These are phyloP conservation scores for Penicillium psychrofluorescens DNA, from an alignment of 495 filamentous ascomycete species.

Conservation along the genomic window DNA sequence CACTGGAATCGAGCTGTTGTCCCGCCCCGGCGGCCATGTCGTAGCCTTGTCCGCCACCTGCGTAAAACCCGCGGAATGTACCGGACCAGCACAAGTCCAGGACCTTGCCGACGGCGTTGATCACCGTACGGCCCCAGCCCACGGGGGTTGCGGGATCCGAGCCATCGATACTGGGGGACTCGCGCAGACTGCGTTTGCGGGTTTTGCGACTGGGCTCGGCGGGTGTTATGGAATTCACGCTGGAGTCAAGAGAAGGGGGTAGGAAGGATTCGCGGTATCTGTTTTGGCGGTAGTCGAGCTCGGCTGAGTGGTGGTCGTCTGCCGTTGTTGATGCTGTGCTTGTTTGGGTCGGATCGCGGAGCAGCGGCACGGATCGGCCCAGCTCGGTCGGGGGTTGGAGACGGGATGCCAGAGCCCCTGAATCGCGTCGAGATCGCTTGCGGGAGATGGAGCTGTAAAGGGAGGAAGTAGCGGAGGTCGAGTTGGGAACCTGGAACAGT, in stretches of 20 bases:
- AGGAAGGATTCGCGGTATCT: conserved; percentile 36
- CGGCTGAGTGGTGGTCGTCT: conserved; percentile 37
- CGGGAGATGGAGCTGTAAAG: conserved; percentile 53
- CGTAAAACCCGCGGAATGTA: conserved; percentile 76
- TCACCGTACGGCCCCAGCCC: conserved; percentile 41
- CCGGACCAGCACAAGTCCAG: conserved; percentile 73
- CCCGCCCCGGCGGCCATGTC: conserved; percentile 23
- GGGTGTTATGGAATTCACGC: conserved; percentile 18
- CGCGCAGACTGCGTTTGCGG: conserved; percentile 37
- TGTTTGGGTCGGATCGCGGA: conserved; percentile 22
- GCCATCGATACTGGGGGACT: conserved; percentile 17
- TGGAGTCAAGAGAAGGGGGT: conserved; percentile 24
- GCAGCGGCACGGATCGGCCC: conserved; percentile 37
- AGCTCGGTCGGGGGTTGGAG: conserved; percentile 17
- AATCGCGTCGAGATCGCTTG: conserved; percentile 34
- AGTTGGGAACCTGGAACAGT: conserved; percentile 64
- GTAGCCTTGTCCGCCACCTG: conserved; percentile 72
- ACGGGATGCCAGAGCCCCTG: conserved; percentile 18
- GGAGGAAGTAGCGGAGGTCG: conserved; percentile 55
- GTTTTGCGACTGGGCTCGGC: conserved; percentile 16
- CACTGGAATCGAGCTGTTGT: conserved; percentile 11
- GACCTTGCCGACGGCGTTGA: conserved; percentile 65
- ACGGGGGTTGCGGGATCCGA: conserved; percentile 10
- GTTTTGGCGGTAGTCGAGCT: conserved; percentile 40
- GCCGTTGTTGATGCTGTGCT: no score